These are phyloP conservation scores for Gymnopus androsaceus DNA, from an alignment of 1,284 basidiomycete species.

Conservation along the genomic window DNA sequence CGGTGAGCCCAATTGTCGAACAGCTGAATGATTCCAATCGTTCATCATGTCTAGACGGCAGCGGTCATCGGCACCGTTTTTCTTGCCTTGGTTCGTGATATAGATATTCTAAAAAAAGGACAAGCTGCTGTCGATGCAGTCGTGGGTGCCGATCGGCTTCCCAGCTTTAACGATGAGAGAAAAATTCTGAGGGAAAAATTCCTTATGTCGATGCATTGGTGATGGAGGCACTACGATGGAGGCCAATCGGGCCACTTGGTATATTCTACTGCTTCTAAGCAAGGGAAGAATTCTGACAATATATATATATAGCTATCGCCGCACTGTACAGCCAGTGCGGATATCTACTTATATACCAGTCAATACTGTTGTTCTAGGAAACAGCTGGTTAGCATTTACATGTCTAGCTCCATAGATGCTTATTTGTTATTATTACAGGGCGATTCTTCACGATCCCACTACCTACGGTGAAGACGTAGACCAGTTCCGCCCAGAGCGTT, in stretches of 20 bases:
- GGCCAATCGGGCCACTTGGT: conserved; percentile 6
- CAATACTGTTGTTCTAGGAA: conserved; percentile 11
- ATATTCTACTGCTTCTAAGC: neutral
- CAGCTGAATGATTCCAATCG: neutral
- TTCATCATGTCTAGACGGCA: neutral
- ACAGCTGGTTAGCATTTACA: conserved; percentile 14
- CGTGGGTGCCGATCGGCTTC: conserved; percentile 16
- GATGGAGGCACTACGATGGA: conserved; percentile 15
- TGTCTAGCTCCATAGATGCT: neutral
- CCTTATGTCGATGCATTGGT: conserved; percentile 16
- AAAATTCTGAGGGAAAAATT: neutral
- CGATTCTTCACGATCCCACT: conserved; percentile 12
- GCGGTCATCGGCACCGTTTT: conserved; percentile 4
- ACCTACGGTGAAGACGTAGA: no score
- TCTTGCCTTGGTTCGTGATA: conserved; percentile 15
- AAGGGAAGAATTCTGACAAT: neutral
- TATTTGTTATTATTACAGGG: neutral
- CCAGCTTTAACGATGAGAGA: conserved; percentile 21
- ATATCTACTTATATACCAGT: conserved; percentile 20
- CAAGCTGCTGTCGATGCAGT: conserved; percentile 22
- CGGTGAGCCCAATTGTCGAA: neutral
- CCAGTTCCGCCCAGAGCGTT: no score
- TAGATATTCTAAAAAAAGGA: conserved; percentile 20
- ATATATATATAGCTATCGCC: conserved; percentile 11
- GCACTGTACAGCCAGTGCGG: conserved; percentile 11